Base-by-base conservation (phyloP, 202 grass and related monocot species). In the Alloteropsis angusta region DNA sequence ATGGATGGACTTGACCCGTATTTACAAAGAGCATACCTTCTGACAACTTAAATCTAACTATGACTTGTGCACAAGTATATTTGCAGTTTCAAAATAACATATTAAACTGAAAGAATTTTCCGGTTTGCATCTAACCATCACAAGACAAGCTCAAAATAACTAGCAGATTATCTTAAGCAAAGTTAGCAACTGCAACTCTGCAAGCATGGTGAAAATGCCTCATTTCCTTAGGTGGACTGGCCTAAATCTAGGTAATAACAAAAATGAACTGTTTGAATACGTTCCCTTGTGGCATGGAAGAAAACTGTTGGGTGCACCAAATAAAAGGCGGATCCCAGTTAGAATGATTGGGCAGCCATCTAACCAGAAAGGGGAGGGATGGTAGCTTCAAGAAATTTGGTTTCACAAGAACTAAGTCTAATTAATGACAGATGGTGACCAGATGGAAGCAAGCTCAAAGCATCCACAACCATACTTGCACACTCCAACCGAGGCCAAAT, bases 401-500 rank as follows among this genome's bases (percentile, higher is more conserved):
- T 21, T 82, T 73, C 17, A 10, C 26, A 53, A 52, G 45, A 32
- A 63, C 44, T n/a, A 72, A 39, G 4, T 42, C 21, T 9, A 11
- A 52, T 19, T 9, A 69, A 59, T 66, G 45, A 22, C 22, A 42
- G 22, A 70, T 70, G 14, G 30, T 60, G 53, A 77, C 16, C 43
- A 70, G 22, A 32, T 60, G 18, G 74, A 63, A 64, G 35, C 1
- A 66, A 78, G 65, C 56, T 36, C 44, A 84, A 19, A 25, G 55
- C 82, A 78, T 58, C 34, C 53, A 22, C 65, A 78, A 39, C 56
- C 5, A 53, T 35, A 9, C 22, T 77, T 52, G 48, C 44, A 73
- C n/a, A 79, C 57, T 38, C 42, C 38, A 78, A 39, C 58, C 68
- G 67, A 80, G 68, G 26, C 18, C 76, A 85, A 74, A 58, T 72